Percentiles rank a stretch among this genome's conserved stretches.
These are phyloP conservation scores for Diutina scorzettiae DNA, from an alignment of 1,139 yeast genomes.

Conservation along the genomic window DNA sequence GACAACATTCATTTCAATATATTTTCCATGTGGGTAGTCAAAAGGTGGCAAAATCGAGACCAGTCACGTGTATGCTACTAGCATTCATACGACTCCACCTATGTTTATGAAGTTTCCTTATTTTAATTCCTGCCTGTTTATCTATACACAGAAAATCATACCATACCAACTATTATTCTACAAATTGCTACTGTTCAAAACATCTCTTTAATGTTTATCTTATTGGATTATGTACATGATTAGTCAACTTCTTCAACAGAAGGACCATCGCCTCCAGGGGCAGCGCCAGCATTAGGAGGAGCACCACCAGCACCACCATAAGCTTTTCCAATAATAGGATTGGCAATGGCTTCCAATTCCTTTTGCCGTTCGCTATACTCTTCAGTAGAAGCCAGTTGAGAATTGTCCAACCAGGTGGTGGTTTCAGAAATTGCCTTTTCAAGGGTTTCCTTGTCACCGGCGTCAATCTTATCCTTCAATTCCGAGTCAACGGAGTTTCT, in stretches of 20 bases:
- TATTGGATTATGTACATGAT: not conserved
- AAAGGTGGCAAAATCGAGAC: no score
- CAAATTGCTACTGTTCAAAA: no score
- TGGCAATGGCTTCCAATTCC: constrained; percentile 6
- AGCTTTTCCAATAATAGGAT: constrained; percentile 4
- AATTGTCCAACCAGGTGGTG: constrained; percentile 2
- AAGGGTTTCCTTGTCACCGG: constrained; percentile 17
- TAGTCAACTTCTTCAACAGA: constrained; percentile 6
- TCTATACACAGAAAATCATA: no score
- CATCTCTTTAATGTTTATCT: no score
- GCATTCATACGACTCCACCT: no score
- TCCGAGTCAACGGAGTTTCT: constrained; percentile 15
- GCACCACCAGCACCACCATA: constrained; percentile 21
- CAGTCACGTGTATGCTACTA: no score
- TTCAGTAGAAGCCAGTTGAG: constrained; percentile 2
- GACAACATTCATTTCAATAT: no score
- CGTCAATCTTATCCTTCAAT: constrained; percentile 43
- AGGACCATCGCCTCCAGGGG: constrained; percentile 7
- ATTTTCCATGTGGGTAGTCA: no score
- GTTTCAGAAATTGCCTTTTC: constrained; percentile 7
- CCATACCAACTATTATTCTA: no score
- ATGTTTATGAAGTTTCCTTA: no score
- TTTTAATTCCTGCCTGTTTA: no score
- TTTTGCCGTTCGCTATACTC: constrained; percentile 4
- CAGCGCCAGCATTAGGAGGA: constrained; percentile 9